phyloP scores from a whole-genome alignment of 495 filamentous ascomycete genomes.

The Tuber calosporum region DNA sequence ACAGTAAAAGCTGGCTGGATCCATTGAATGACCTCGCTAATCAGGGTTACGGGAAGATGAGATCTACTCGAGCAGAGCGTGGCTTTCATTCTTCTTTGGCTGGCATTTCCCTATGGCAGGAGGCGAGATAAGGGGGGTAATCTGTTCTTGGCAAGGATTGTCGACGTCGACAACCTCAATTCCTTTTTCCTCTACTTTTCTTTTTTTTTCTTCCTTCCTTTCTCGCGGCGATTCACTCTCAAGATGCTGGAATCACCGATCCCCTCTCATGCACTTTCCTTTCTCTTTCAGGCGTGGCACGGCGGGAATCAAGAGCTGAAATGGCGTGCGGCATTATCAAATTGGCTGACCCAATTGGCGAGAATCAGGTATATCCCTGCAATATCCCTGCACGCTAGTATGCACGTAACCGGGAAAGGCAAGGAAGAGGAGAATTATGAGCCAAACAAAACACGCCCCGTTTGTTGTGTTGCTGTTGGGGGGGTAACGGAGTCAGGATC shows the following conservation, averaged over 20 bases:
- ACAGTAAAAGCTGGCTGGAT: not conserved
- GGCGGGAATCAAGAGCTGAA: not conserved
- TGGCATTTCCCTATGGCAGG: not conserved
- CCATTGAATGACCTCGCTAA: not conserved
- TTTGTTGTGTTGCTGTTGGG: constrained; percentile 18
- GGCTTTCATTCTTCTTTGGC: not conserved
- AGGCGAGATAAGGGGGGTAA: not conserved
- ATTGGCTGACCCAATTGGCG: not conserved
- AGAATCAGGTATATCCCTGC: not conserved
- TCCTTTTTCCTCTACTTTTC: no score
- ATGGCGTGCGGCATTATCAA: no score
- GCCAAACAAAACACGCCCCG: constrained; percentile 20
- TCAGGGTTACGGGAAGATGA: not conserved
- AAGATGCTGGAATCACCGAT: not conserved
- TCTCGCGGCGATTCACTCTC: not conserved
- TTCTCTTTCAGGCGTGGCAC: not conserved
- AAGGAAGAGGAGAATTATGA: not conserved
- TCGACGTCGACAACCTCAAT: not conserved
- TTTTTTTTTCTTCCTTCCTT: no score
- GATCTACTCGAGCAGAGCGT: not conserved
- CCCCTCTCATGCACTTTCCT: not conserved
- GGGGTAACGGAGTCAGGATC: constrained; percentile 15
- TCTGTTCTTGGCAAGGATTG: not conserved
- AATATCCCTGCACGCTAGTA: not conserved
- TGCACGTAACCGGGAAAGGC: constrained; percentile 5